Base-by-base conservation (phyloP, 2,329 filamentous ascomycete genomes). In the Exophiala viscosa region DNA sequence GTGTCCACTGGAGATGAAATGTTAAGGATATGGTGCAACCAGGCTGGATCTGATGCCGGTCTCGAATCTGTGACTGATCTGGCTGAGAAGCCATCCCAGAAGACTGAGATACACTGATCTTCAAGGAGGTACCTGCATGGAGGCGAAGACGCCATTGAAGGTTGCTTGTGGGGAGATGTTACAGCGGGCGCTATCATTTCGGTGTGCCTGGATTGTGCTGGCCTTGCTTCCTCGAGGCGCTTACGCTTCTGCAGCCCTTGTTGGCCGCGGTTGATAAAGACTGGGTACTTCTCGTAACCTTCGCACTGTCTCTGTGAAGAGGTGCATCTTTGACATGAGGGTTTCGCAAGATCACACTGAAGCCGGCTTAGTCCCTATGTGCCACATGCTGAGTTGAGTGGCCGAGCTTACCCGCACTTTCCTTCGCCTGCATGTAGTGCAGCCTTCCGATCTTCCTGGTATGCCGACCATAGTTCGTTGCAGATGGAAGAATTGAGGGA, bases 381-480 rank as follows among this genome's bases (percentile, higher is more conserved):
- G 28, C 28, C 20, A 13, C 14, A 7, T 13, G 15, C 15, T 9
- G 38, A 15, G n/a, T 17, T 39, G 14, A 20, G 3, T 13, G 23
- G 10, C 1, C 5, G 4, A 15, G 3, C 42, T 20, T 45, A 55
- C 52, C 13, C 31, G 31, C 15, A 55, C 28, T 14, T 55, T 55
- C 17, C 52, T 50, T 8, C 52, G 28, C 23, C 52, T 50, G 34
- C 52, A 55, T 13, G 52, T 55, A 9, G 39, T 55, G 34, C 52
- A 54, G 20, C 51, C 51, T 20, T 49, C 18, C 15, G 51, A 54
- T 23, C 18, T 14, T n/a, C 40, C 40, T 43, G 40, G 40, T 15
- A 43, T 43, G 3, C 40, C 40, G 23, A 43, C 40, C 40, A 43
- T 43, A 28, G 23, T 28, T 28, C 5, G 5, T 28, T 28, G 5